Evolutionary conservation across 345 rosid genomes (phyloP).

Genomic region (Eucalyptus melliodora): DNA sequence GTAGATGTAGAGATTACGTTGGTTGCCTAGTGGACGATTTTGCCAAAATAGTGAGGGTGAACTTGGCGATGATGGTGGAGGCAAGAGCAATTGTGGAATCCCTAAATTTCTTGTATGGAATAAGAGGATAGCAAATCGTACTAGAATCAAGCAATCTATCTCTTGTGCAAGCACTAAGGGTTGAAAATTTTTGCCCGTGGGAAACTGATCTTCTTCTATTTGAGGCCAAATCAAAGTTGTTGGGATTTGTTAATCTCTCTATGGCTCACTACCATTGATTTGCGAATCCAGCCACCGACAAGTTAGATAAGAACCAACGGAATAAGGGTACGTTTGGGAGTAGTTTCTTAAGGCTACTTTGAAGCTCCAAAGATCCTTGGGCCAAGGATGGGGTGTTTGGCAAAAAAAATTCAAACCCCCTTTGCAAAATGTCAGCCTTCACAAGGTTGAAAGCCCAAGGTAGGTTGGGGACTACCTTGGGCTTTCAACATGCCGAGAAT

Average conservation of each 20-base stretch:
- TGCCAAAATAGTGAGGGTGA: background rate
- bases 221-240: background rate
- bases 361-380: too few species aligned
- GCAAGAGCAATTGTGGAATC: background rate
- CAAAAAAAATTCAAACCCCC: too few species aligned
- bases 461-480: too few species aligned
- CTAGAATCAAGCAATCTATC: too few species aligned
- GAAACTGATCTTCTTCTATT: background rate
- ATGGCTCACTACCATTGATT: background rate
- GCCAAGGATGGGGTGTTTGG: too few species aligned
- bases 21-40: accelerated
- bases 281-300: accelerated
- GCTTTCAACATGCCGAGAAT: too few species aligned
- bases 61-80: background rate
- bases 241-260: background rate
- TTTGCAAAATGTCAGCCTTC: too few species aligned
- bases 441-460: too few species aligned
- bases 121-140: background rate
- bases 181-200: background rate
- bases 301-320: background rate
- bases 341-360: too few species aligned
- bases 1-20: background rate
- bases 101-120: too few species aligned
- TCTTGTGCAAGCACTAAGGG: background rate
- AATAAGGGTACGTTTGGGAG: too few species aligned